Conservation (phyloP, 1,284 basidiomycete species). For the Microstroma glucosiphilum region DNA sequence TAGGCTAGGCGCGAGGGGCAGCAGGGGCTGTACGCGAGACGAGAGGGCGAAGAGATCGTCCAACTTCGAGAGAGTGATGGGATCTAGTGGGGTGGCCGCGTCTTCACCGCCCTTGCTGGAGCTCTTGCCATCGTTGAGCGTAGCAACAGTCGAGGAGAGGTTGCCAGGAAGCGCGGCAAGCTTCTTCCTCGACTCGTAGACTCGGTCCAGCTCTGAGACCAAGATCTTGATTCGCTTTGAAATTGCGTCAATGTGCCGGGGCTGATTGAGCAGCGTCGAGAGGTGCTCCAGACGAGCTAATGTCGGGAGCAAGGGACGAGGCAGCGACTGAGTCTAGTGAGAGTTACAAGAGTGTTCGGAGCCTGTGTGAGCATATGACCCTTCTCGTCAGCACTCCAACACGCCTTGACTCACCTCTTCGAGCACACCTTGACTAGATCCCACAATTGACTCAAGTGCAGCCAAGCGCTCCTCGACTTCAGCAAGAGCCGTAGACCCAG, state of each 20-base stretch:
- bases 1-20: constrained; percentile 87
- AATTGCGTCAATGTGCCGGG: constrained; percentile 92
- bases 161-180: constrained; percentile 28
- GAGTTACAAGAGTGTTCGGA: neutral
- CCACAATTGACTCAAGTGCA: constrained; percentile 27
- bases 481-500: constrained; percentile 11
- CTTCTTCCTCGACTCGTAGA: constrained; percentile 57
- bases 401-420: constrained; percentile 21
- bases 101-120: constrained; percentile 29
- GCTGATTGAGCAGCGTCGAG: constrained; percentile 81
- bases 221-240: constrained; percentile 87
- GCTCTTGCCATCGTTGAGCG: constrained; percentile 47
- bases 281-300: constrained; percentile 76
- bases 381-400: neutral
- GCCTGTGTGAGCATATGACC: neutral
- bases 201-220: constrained; percentile 82
- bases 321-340: constrained; percentile 52
- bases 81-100: constrained; percentile 16
- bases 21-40: constrained; percentile 71
- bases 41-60: constrained; percentile 63
- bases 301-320: constrained; percentile 72
- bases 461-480: constrained; percentile 22
- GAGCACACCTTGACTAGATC: constrained; percentile 21
- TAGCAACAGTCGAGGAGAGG: constrained; percentile 49
- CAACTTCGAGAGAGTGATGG: constrained; percentile 20